These are phyloP conservation scores for Melanopsichium pennsylvanicum DNA, from an alignment of 1,284 basidiomycete genomes.

Conservation along the genomic window DNA sequence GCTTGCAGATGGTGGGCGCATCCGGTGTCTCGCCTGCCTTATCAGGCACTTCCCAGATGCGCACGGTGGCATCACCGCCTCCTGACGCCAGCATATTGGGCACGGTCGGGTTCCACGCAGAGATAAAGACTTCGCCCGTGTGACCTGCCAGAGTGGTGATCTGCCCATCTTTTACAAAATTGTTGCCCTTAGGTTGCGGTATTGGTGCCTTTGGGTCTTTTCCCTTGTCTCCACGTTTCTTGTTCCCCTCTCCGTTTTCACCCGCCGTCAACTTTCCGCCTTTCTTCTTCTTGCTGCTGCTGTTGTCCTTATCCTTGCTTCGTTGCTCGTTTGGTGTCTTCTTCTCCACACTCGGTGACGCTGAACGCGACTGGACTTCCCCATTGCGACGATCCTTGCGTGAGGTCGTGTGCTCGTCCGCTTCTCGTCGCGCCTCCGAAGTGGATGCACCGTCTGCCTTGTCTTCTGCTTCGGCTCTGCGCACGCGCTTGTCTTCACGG, in stretches of 20 bases:
- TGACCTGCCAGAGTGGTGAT: slow-evolving; percentile 57
- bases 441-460: slow-evolving; percentile 20
- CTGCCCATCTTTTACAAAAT: slow-evolving; percentile 35
- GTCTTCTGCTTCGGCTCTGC: slow-evolving; percentile 12
- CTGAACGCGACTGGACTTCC: slow-evolving; percentile 23
- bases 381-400: slow-evolving; percentile 28
- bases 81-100: slow-evolving; percentile 63
- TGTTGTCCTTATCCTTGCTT: slow-evolving; percentile 30
- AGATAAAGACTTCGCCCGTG: slow-evolving; percentile 61
- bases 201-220: slow-evolving; percentile 41
- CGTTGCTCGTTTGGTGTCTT: slow-evolving; percentile 14
- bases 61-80: slow-evolving; percentile 64
- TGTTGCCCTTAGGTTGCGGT: slow-evolving; percentile 40
- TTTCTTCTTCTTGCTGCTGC: slow-evolving; percentile 51
- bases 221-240: slow-evolving; percentile 41
- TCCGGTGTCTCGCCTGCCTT: slow-evolving; percentile 33
- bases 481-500: slow-evolving; percentile 44
- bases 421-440: slow-evolving; percentile 7
- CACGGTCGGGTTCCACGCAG: slow-evolving; percentile 65
- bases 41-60: slow-evolving; percentile 63
- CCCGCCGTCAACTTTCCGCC: slow-evolving; percentile 35
- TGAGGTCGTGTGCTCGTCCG: slow-evolving; percentile 8
- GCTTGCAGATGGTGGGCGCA: slow-evolving; percentile 62
- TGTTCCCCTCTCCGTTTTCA: slow-evolving; percentile 36
- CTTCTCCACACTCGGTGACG: slow-evolving; percentile 26